phyloP scores from a whole-genome alignment of 1,139 yeast genomes.

The Geotrichum australiense region DNA sequence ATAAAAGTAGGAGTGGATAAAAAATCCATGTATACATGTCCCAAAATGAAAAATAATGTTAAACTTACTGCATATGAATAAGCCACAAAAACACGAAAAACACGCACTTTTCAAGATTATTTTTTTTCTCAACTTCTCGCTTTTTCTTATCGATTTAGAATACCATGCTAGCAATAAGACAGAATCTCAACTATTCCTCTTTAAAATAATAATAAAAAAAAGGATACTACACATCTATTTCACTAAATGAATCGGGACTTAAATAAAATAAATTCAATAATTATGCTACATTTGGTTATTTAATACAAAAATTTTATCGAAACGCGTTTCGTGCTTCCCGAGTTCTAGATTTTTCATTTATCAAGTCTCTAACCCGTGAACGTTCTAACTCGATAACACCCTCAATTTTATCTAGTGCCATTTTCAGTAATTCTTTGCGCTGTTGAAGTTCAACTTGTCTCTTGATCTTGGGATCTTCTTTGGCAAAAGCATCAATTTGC shows the following conservation, averaged over 20 bases:
- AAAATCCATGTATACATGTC: too few relatives aligned
- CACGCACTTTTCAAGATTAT: too few relatives aligned
- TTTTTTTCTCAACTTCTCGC: too few relatives aligned
- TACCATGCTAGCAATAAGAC: too few relatives aligned
- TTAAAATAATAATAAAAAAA: too few relatives aligned
- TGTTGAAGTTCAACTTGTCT: constrained; percentile 90
- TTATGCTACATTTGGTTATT: not conserved
- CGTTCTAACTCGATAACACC: constrained; percentile 74
- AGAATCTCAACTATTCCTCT: too few relatives aligned
- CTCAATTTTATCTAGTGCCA: constrained; percentile 81
- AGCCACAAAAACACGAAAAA: too few relatives aligned
- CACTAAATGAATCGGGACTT: not conserved
- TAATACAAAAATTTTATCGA: not conserved
- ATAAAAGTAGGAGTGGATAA: too few relatives aligned
- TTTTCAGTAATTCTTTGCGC: constrained; percentile 77
- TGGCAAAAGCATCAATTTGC: constrained; percentile 83
- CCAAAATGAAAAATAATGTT: too few relatives aligned
- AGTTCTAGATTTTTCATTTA: not conserved
- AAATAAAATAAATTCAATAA: not conserved
- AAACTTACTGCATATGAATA: too few relatives aligned
- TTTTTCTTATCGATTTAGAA: too few relatives aligned
- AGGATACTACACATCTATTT: too few relatives aligned
- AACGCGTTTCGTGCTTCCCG: not conserved
- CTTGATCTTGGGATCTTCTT: constrained; percentile 87
- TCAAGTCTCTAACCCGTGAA: constrained; percentile 13